A percentile compares a stretch with the other conserved stretches of the same genome.
phyloP scores from a whole-genome alignment of 352 stramenopile species.

The Phytophthora pinifolia region DNA sequence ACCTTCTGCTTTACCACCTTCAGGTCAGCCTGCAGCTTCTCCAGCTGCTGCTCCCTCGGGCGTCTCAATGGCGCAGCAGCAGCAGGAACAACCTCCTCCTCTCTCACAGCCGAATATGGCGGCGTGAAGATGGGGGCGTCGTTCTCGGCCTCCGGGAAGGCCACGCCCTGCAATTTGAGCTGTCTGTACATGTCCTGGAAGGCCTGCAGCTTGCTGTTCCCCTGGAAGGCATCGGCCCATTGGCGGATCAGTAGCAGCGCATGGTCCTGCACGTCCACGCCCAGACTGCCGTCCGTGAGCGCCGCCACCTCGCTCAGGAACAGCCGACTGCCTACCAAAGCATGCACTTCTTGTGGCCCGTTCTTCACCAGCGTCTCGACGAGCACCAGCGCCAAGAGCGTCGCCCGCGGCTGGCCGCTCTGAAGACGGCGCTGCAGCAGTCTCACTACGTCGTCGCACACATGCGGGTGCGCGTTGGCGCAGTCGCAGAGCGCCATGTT shows the following conservation, averaged over 20 bases:
- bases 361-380: slow-evolving; percentile 84
- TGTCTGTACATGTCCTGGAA: slow-evolving; percentile 82
- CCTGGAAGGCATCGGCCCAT: slow-evolving; percentile 72
- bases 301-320: slow-evolving; percentile 74
- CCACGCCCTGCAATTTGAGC: slow-evolving; percentile 72
- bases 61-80: slow-evolving; percentile 11
- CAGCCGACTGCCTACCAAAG: slow-evolving; percentile 49
- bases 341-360: slow-evolving; percentile 53
- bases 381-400: slow-evolving; percentile 61
- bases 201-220: slow-evolving; percentile 34
- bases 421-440: slow-evolving; percentile 62
- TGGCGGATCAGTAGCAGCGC: slow-evolving; percentile 79
- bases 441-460: slow-evolving; percentile 62
- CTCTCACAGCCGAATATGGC: slow-evolving; percentile 36
- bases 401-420: slow-evolving; percentile 39
- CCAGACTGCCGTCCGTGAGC: slow-evolving; percentile 63
- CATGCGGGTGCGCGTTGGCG: slow-evolving; percentile 45
- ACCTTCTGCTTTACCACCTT: slow-evolving; percentile 78
- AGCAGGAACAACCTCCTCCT: neutral
- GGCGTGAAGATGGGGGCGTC: slow-evolving; percentile 76
- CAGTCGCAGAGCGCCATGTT: slow-evolving; percentile 77
- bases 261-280: slow-evolving; percentile 78
- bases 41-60: slow-evolving; percentile 62
- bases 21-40: slow-evolving; percentile 71
- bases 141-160: slow-evolving; percentile 69